Evolutionary conservation across 495 filamentous ascomycete genomes (phyloP).

Genomic region (Gamarada debralockiae): DNA sequence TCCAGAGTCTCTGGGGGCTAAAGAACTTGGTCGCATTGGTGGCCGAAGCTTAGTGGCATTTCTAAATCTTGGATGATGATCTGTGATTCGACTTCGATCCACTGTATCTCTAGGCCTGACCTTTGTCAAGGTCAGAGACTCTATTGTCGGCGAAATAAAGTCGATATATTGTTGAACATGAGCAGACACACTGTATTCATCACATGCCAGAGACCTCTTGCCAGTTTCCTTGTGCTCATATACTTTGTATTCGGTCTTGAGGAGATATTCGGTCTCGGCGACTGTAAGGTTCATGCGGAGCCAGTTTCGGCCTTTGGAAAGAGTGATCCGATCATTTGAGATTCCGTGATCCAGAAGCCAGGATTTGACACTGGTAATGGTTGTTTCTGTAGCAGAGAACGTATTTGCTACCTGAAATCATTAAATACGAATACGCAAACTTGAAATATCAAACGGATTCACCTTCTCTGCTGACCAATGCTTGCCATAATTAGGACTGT

Average conservation of each 20-base stretch:
- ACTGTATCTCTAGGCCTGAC: too few relatives aligned
- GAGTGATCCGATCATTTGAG: slow-evolving; percentile 1
- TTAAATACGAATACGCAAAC: not conserved
- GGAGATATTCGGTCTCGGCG: slow-evolving; percentile 49
- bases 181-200: slow-evolving; percentile 22
- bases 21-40: too few relatives aligned
- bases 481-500: slow-evolving; percentile 13
- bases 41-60: too few relatives aligned
- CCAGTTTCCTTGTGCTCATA: slow-evolving; percentile 44
- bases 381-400: slow-evolving; percentile 1
- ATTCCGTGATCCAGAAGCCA: slow-evolving; percentile 14
- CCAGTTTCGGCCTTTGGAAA: slow-evolving; percentile 11
- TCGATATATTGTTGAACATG: slow-evolving; percentile 16
- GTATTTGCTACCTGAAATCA: slow-evolving; percentile 1
- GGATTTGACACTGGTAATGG: slow-evolving; percentile 6
- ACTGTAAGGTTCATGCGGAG: slow-evolving; percentile 39
- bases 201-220: slow-evolving; percentile 33
- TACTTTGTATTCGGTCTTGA: slow-evolving; percentile 54
- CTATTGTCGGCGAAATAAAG: slow-evolving; percentile 20
- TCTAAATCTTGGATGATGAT: too few relatives aligned
- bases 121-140: slow-evolving; percentile 26
- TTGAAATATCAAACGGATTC: not conserved
- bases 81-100: too few relatives aligned
- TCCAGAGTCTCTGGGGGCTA: too few relatives aligned
- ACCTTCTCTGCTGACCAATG: slow-evolving; percentile 14